A percentile compares a stretch with the other conserved stretches of the same genome.
phyloP scores from a whole-genome alignment of 2,329 filamentous ascomycete genomes.

The Arthrobotrys megalospora region DNA sequence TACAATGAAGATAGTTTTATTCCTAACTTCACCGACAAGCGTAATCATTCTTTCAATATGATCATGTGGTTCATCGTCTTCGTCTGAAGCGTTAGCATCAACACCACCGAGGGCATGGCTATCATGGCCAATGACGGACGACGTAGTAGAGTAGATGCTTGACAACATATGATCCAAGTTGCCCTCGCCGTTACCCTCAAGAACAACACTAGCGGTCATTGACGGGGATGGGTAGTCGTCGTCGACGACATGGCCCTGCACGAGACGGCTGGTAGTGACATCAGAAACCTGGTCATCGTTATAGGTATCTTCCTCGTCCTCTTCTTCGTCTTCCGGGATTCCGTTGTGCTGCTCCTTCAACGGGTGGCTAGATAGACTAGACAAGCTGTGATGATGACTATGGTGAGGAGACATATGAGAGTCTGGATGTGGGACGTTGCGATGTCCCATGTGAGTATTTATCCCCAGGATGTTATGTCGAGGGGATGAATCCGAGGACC shows the following conservation, averaged over 20 bases:
- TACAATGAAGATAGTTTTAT: conserved; percentile 90
- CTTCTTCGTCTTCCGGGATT: conserved; percentile 52
- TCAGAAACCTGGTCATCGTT: conserved; percentile 87
- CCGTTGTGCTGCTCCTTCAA: conserved; percentile 56
- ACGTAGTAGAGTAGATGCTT: conserved; percentile 81
- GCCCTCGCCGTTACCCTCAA: conserved; percentile 70
- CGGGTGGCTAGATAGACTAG: conserved; percentile 40
- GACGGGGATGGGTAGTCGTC: conserved; percentile 89
- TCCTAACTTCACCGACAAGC: conserved; percentile 92
- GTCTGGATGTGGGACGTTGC: conserved; percentile 56
- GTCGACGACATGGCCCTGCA: conserved; percentile 95
- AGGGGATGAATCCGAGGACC: conserved; percentile 54
- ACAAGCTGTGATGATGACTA: conserved; percentile 45
- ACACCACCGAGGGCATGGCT: conserved; percentile 83
- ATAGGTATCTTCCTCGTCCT: conserved; percentile 73
- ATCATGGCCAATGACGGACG: conserved; percentile 79
- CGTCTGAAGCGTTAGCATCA: conserved; percentile 88
- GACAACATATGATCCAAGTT: conserved; percentile 91
- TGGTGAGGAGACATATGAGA: conserved; percentile 59
- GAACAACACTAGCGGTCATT: conserved; percentile 73
- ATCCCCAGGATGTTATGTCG: conserved; percentile 40
- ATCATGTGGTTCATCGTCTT: conserved; percentile 90
- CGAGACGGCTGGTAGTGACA: conserved; percentile 89
- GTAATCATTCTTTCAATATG: conserved; percentile 95
- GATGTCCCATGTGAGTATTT: conserved; percentile 44